These are phyloP conservation scores for Aschersonia sp. DNA, from an alignment of 2,329 filamentous ascomycete species.

Conservation along the genomic window DNA sequence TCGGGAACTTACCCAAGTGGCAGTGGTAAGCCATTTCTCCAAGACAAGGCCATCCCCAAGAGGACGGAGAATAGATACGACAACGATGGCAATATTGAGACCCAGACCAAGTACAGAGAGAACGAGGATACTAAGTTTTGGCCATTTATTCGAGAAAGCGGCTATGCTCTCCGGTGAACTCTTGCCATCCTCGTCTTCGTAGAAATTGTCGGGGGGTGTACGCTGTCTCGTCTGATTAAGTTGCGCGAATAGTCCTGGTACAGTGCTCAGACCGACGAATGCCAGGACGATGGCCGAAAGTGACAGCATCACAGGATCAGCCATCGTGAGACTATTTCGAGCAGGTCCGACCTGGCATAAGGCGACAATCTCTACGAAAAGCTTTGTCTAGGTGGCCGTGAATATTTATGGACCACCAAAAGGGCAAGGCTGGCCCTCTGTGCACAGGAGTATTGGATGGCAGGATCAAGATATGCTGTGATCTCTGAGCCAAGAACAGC, in stretches of 20 bases:
- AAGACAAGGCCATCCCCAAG: constrained; percentile 25
- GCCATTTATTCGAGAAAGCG: constrained; percentile 44
- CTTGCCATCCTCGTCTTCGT: constrained; percentile 55
- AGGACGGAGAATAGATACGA: constrained; percentile 30
- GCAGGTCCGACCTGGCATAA: background rate
- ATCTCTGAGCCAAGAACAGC: too few relatives aligned
- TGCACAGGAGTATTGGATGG: too few relatives aligned
- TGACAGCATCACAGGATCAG: constrained; percentile 7
- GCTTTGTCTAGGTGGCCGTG: background rate
- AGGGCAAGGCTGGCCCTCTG: too few relatives aligned
- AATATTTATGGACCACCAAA: background rate
- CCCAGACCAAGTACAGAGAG: constrained; percentile 38
- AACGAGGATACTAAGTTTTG: constrained; percentile 39
- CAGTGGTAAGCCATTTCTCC: constrained; percentile 45
- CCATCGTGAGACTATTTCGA: constrained; percentile 1
- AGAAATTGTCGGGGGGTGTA: constrained; percentile 30
- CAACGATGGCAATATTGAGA: constrained; percentile 39
- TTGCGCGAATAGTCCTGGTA: constrained; percentile 21
- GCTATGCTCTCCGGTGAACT: constrained; percentile 48
- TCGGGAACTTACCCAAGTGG: constrained; percentile 42
- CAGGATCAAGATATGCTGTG: too few relatives aligned
- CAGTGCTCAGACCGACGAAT: constrained; percentile 19
- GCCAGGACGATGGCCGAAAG: constrained; percentile 18
- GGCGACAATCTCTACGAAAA: constrained; percentile 1
- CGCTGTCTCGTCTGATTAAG: constrained; percentile 19